phyloP scores from a whole-genome alignment of 352 stramenopile species.

The Globisporangium parvum region DNA sequence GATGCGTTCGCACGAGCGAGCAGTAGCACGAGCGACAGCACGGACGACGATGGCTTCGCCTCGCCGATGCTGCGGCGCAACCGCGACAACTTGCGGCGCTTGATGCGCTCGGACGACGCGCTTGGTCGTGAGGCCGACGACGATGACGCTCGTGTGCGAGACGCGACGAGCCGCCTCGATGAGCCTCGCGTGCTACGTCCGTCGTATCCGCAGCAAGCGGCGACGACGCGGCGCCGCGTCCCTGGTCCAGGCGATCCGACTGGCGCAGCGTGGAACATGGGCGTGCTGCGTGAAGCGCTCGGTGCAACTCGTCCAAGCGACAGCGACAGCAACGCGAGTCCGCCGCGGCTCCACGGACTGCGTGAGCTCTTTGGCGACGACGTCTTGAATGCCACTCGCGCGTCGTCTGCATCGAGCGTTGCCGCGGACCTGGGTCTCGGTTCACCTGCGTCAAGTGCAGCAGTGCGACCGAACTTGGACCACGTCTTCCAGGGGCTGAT shows the following conservation, averaged over 20 bases:
- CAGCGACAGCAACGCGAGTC: background rate
- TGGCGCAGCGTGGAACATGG: slow-evolving; percentile 56
- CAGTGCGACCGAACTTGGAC: slow-evolving; percentile 31
- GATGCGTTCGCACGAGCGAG: background rate
- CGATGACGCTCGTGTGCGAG: background rate
- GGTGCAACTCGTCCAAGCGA: background rate
- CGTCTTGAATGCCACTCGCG: slow-evolving; percentile 20
- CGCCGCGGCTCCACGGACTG: slow-evolving; percentile 27
- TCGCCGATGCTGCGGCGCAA: slow-evolving; percentile 4
- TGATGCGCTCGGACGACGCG: slow-evolving; percentile 7
- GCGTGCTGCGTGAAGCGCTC: slow-evolving; percentile 47
- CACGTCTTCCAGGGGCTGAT: slow-evolving; percentile 50
- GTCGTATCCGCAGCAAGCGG: background rate
- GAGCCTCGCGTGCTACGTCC: slow-evolving; percentile 10
- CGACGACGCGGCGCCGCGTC: slow-evolving; percentile 9
- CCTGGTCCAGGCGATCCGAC: slow-evolving; percentile 19
- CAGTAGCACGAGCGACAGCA: background rate
- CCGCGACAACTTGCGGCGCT: slow-evolving; percentile 10
- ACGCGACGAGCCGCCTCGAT: background rate
- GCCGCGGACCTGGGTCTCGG: slow-evolving; percentile 27
- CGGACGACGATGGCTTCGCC: slow-evolving; percentile 6
- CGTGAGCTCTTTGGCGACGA: slow-evolving; percentile 29
- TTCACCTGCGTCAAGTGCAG: background rate
- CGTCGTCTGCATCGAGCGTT: slow-evolving; percentile 14
- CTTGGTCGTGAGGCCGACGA: slow-evolving; percentile 1